phyloP scores from a whole-genome alignment of 192 early-diverging fungal genomes.

The Backusella luteola region DNA sequence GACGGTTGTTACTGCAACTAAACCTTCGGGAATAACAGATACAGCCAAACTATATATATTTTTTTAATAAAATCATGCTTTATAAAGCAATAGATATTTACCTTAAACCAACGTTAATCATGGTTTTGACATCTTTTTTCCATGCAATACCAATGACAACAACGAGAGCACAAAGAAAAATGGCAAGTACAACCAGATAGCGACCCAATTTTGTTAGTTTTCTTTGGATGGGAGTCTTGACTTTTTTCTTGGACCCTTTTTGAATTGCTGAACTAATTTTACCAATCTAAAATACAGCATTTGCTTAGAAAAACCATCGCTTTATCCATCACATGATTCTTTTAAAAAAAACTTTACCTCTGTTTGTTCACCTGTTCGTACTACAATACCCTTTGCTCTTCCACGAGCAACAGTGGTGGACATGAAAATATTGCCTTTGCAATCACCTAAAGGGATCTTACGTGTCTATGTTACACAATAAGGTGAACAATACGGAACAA shows the following conservation, averaged over 20 bases:
- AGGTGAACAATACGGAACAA: not conserved
- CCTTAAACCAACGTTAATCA: slow-evolving; percentile 84
- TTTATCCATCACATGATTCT: not conserved
- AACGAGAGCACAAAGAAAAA: slow-evolving; percentile 79
- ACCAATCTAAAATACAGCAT: slow-evolving; percentile 62
- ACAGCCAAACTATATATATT: slow-evolving; percentile 65
- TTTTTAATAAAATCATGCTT: not conserved
- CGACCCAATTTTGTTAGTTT: slow-evolving; percentile 80
- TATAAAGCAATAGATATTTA: slow-evolving; percentile 16
- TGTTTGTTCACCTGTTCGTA: slow-evolving; percentile 80
- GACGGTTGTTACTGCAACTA: slow-evolving; percentile 96
- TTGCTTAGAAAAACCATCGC: not conserved
- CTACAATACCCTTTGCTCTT: slow-evolving; percentile 90
- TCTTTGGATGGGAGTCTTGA: slow-evolving; percentile 66
- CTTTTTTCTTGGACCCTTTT: slow-evolving; percentile 46
- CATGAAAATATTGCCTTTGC: slow-evolving; percentile 97
- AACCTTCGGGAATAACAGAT: slow-evolving; percentile 96
- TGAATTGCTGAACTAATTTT: slow-evolving; percentile 89
- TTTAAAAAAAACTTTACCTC: slow-evolving; percentile 44
- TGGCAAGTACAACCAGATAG: slow-evolving; percentile 79
- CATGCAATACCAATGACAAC: slow-evolving; percentile 81
- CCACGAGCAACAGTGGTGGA: slow-evolving; percentile 89
- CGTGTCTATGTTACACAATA: slow-evolving; percentile 12
- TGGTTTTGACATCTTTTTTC: slow-evolving; percentile 62
- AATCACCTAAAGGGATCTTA: slow-evolving; percentile 63